Percentiles rank a stretch among this genome's conserved stretches.
These are phyloP conservation scores for Bryoerythrophyllum caledonicum DNA, from an alignment of 225 moss, liverwort and hornwort species.

Conservation along the genomic window DNA sequence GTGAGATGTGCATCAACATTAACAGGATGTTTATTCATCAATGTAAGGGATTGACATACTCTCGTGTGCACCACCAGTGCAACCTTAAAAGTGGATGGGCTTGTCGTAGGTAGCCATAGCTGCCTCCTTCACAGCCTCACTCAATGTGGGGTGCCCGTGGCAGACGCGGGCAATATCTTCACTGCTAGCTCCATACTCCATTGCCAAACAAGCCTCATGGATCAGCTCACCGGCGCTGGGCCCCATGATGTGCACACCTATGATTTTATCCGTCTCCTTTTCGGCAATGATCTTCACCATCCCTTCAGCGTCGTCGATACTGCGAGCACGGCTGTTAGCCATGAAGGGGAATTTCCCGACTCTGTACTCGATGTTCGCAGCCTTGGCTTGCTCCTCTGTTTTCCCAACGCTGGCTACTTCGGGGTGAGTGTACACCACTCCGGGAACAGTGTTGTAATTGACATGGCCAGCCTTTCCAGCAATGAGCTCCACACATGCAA, in stretches of 20 bases:
- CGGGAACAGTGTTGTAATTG: conserved; percentile 92
- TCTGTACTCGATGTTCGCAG: conserved; percentile 71
- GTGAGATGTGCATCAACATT: conserved; percentile 24
- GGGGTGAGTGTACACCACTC: conserved; percentile 96
- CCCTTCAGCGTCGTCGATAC: conserved; percentile 93
- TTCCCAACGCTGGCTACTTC: conserved; percentile 96
- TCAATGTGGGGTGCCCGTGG: conserved; percentile 91
- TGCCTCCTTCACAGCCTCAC: conserved; percentile 97
- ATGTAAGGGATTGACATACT: conserved; percentile 30
- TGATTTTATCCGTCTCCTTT: conserved; percentile 83
- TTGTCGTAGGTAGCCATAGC: conserved; percentile 99
- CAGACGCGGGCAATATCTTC: conserved; percentile 98
- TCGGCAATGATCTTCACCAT: conserved; percentile 97
- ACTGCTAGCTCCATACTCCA: conserved; percentile 97
- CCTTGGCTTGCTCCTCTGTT: conserved; percentile 98
- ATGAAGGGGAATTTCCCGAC: conserved; percentile 93
- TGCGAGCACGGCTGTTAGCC: conserved; percentile 95
- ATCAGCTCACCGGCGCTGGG: conserved; percentile 94
- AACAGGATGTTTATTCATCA: conserved; percentile 45
- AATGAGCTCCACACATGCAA: conserved; percentile 88
- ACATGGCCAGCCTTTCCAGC: conserved; percentile 97
- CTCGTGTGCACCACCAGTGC: conserved; percentile 18
- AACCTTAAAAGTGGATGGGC: conserved; percentile 75
- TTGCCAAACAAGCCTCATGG: conserved; percentile 86
- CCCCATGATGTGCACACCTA: conserved; percentile 98